Base-by-base conservation (phyloP, 1,284 basidiomycete genomes). In the Malassezia nana region DNA sequence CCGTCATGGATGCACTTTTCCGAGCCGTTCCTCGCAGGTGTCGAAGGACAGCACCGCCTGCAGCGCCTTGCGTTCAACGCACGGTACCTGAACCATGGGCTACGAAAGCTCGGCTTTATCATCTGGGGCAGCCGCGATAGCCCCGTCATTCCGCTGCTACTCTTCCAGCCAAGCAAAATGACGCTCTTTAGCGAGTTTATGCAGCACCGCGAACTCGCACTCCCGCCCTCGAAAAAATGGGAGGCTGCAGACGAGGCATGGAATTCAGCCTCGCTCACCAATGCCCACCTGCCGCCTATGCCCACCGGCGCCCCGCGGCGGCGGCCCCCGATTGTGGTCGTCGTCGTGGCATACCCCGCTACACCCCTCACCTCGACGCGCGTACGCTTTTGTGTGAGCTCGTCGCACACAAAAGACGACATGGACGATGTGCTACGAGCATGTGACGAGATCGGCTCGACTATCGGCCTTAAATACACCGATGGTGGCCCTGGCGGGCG, bases 381-480 rank as follows among this genome's bases (percentile, higher is more conserved):
- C 20, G 89, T 92, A 33, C 80, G 92, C 65, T 96, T 96, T 80
- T 98, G 94, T 74, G 80, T 96, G 20, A 89, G 86, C 52, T 87
- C 92, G 4, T 80, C 89, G 50, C 92, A 98, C 78, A 96, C 92
- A 55, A 98, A 98, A 79, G 84, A 90, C 69, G 94, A 99, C 69
- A 83, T 98, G 50, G 92, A 98, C 77, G 78, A 79, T 25, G 77
- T 98, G 29, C 78, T 99, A 40, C 78, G 81, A 38, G 91, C 92
- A 6, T 90, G 86, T 70, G 89, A 95, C 76, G 91, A 96, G 76
- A 79, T 98, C 58, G 92, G 94, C 25, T 83, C 85, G 66, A 72
- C 87, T 28, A 78, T 98, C 52, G 86, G 89, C 74, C 77, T 98
- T 76, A 77, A 77, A 64, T 64, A 77, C 58, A 43, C 91, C 86